Conservation (phyloP, 2,329 filamentous ascomycete genomes). For the Neonectria sp. region DNA sequence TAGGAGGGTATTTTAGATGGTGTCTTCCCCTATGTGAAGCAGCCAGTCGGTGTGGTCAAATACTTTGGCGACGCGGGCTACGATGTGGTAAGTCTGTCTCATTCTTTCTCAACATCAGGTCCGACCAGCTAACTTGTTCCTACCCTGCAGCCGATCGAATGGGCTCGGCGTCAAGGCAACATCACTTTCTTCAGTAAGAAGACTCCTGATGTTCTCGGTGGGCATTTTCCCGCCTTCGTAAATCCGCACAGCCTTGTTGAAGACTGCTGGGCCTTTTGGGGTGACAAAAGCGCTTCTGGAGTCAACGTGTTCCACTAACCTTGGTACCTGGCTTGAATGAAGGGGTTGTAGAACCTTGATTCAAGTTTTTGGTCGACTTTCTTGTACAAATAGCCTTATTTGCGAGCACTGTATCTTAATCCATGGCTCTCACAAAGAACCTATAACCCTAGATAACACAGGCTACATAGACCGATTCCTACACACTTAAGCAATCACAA, state of each 20-base stretch:
- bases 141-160: neutral
- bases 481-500: too few species aligned
- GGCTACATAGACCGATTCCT: too few species aligned
- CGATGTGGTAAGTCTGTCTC: neutral
- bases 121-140: neutral
- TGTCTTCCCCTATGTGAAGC: constrained; percentile 1
- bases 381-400: neutral
- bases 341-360: neutral
- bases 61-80: neutral
- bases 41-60: neutral
- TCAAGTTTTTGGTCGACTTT: too few species aligned
- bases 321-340: neutral
- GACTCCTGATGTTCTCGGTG: constrained; percentile 1
- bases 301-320: neutral
- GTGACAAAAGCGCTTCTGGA: constrained; percentile 11
- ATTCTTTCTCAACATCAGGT: too few species aligned
- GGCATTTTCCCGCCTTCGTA: constrained; percentile 18
- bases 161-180: constrained; percentile 19
- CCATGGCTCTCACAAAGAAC: too few species aligned
- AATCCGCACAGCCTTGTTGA: constrained; percentile 12
- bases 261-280: constrained; percentile 21
- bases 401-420: too few species aligned
- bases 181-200: constrained; percentile 14
- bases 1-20: constrained; percentile 13
- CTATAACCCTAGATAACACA: too few species aligned